Evolutionary conservation across 495 filamentous ascomycete genomes (phyloP).

Genomic region (Parachaetomium inaequale): DNA sequence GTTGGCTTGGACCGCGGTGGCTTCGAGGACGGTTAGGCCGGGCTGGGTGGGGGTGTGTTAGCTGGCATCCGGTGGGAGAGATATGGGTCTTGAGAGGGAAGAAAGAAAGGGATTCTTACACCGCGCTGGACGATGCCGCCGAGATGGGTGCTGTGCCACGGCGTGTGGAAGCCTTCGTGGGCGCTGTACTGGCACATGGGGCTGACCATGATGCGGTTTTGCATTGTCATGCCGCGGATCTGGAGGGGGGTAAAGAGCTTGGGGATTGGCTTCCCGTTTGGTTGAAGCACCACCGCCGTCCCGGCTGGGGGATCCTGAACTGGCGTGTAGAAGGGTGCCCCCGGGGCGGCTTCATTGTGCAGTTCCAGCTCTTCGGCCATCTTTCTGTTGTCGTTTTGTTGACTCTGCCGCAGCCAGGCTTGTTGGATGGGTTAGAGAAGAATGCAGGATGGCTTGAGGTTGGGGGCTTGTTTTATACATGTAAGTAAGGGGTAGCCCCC

Average conservation of each 20-base stretch:
- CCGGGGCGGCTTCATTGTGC: constrained; percentile 26
- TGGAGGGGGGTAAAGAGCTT: constrained; percentile 63
- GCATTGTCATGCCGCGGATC: constrained; percentile 55
- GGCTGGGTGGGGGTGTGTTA: too few relatives aligned
- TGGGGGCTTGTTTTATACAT: too few relatives aligned
- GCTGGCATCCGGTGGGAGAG: too few relatives aligned
- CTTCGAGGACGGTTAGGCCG: constrained; percentile 67
- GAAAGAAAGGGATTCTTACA: too few relatives aligned
- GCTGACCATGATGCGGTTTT: constrained; percentile 51
- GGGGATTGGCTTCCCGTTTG: constrained; percentile 52
- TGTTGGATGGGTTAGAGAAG: too few relatives aligned
- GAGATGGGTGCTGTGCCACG: constrained; percentile 38
- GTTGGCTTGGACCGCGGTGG: constrained; percentile 63
- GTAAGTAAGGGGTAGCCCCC: too few relatives aligned
- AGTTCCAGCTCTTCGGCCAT: too few relatives aligned
- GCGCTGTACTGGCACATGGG: constrained; percentile 67
- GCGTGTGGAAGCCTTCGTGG: constrained; percentile 43
- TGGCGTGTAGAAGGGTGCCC: constrained; percentile 67
- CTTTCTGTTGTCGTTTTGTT: too few relatives aligned
- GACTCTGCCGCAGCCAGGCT: too few relatives aligned
- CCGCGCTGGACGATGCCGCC: constrained; percentile 62
- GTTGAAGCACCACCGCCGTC: constrained; percentile 59
- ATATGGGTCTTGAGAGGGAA: too few relatives aligned
- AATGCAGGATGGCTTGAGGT: too few relatives aligned
- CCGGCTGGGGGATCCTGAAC: constrained; percentile 61